These are phyloP conservation scores for Hippophae gyantsensis DNA, from an alignment of 306 rosid species.

Conservation along the genomic window DNA sequence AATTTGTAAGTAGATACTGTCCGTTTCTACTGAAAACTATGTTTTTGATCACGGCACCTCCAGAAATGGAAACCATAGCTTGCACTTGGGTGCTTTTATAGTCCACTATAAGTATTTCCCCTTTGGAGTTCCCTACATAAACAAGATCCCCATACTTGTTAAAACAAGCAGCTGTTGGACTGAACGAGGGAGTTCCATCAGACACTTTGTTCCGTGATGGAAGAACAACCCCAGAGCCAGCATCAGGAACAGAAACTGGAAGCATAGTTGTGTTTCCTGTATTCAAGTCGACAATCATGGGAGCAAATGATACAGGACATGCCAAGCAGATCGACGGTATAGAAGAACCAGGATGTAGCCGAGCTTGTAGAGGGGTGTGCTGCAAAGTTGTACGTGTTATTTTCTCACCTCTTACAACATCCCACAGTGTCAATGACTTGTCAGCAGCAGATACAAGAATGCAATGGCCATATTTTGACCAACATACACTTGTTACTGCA, in stretches of 20 bases:
- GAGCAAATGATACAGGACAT: conserved; percentile 91
- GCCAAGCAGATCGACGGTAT: conserved; percentile 78
- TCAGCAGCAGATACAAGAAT: conserved; percentile 87
- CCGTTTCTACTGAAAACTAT: conserved; percentile 87
- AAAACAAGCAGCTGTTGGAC: conserved; percentile 96
- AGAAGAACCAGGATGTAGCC: conserved; percentile 86
- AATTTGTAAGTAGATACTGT: conserved; percentile 83
- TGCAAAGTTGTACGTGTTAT: conserved; percentile 47
- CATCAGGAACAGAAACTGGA: conserved; percentile 60
- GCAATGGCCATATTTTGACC: conserved; percentile 64
- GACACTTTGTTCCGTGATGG: conserved; percentile 59
- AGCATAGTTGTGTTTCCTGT: conserved; percentile 58
- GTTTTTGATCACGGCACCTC: conserved; percentile 79
- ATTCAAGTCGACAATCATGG: conserved; percentile 78
- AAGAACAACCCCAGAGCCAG: conserved; percentile 35
- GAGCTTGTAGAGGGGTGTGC: conserved; percentile 81
- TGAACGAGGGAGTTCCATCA: conserved; percentile 60
- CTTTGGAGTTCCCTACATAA: conserved; percentile 93
- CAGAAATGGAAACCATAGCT: conserved; percentile 72
- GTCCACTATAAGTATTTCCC: conserved; percentile 82
- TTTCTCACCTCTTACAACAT: conserved; percentile 63
- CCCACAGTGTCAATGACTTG: conserved; percentile 78
- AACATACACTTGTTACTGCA: conserved; percentile 57
- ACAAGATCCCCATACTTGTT: conserved; percentile 69
- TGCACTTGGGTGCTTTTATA: conserved; percentile 37